Base-by-base conservation (phyloP, 805 yeast genomes). In the Lipomyces kockii region DNA sequence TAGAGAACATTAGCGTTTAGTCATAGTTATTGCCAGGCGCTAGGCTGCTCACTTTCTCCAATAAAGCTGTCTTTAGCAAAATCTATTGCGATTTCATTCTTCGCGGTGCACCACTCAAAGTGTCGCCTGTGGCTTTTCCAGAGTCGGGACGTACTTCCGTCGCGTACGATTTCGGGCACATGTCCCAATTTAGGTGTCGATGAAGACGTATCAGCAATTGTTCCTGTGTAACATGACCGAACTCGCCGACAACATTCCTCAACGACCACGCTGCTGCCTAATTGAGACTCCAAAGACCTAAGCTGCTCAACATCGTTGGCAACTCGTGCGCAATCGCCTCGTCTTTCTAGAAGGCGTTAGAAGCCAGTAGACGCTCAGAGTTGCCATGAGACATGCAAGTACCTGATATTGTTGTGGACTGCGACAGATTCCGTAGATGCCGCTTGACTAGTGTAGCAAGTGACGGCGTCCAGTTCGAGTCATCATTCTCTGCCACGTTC, bases 401-500 rank as follows among this genome's bases (percentile, higher is more conserved):
- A 43, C 49, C 49, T 3, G 49, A 43, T 43, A 43, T 17, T 7
- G 9, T 35, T 22, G 60, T 56, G 20, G 60, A 29, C 62, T 59
- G 60, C 20, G 62, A 59, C 29, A 59, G 8, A n/a, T 59, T 59
- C 25, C 62, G 54, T 64, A 59, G 64, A 51, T 59, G 62, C 7
- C 22, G 35, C 61, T 39, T 53, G 20, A 59, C 62, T 39, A 59
- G 43, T 12, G 43, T 59, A 7, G 25, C 32, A 20, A 59, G 39
- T 7, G 60, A 22, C 25, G 60, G 60, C 22, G 12, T 22, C 60
- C 7, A 20, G 49, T n/a, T n/a, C 27, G 49, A 11, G 8, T 9
- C 60, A 57, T 20, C 27, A 34, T 56, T 56, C n/a, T 34, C 34
- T 29, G 20, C 37, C 22, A 54, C 57, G 9, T 2, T 17, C 22